Evolutionary conservation across 495 filamentous ascomycete species (phyloP).

Genomic region (Alectoria sarmentosa): DNA sequence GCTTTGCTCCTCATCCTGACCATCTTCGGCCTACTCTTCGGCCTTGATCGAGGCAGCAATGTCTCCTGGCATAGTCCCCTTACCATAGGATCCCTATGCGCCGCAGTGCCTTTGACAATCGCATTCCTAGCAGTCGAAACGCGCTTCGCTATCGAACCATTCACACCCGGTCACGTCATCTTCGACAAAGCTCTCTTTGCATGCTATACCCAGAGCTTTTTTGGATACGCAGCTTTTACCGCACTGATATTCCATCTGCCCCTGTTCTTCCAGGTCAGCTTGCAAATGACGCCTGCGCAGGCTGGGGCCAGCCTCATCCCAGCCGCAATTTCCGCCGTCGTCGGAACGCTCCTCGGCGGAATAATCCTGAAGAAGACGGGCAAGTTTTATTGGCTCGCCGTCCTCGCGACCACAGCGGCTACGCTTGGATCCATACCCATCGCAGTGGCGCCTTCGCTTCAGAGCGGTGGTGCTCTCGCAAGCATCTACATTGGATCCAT

Average conservation of each 20-base stretch:
- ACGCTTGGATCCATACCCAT: conserved; percentile 13
- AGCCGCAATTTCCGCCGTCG: conserved; percentile 7
- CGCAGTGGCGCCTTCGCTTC: conserved; percentile 25
- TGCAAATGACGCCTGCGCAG: conserved; percentile 15
- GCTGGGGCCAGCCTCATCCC: conserved; percentile 16
- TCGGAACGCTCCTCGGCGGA: conserved; percentile 16
- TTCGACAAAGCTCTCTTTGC: conserved; percentile 20
- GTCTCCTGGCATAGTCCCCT: conserved; percentile 17
- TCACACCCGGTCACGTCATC: conserved; percentile 21
- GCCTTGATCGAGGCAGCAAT: conserved; percentile 20
- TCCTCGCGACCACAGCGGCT: background rate
- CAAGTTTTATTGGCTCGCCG: conserved; percentile 18
- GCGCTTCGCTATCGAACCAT: conserved; percentile 17
- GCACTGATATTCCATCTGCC: conserved; percentile 18
- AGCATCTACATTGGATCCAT: conserved; percentile 15
- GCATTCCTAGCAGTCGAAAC: conserved; percentile 14
- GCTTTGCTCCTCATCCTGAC: conserved; percentile 12
- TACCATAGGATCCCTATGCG: conserved; percentile 11
- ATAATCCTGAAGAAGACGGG: conserved; percentile 17
- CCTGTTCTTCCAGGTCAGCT: conserved; percentile 14
- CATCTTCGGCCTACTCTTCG: conserved; percentile 12
- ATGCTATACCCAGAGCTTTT: conserved; percentile 19
- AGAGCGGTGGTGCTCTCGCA: conserved; percentile 19
- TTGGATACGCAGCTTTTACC: conserved; percentile 13
- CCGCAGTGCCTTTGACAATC: conserved; percentile 8